Conservation (phyloP, 1,284 basidiomycete genomes). For the Psilocybe mexicana region DNA sequence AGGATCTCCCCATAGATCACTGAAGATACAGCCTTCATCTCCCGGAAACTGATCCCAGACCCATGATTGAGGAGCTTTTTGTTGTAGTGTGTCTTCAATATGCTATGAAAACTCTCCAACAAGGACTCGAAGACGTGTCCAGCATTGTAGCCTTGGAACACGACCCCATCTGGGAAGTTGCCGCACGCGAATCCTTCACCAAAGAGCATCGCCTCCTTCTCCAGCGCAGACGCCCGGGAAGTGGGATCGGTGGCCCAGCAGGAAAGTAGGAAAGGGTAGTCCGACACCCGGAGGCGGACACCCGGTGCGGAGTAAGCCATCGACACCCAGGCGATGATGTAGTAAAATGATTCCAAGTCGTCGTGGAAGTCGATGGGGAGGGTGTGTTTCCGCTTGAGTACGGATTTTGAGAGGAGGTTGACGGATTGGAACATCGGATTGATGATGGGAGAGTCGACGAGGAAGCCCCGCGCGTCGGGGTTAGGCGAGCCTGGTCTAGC, state of each 20-base stretch:
- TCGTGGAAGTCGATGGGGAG: slow-evolving; percentile 5
- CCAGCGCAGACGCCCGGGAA: neutral
- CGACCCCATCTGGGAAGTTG: neutral
- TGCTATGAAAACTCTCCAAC: neutral
- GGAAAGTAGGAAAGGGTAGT: neutral
- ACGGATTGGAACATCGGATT: slow-evolving; percentile 7
- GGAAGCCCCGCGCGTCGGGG: neutral
- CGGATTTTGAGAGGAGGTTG: neutral
- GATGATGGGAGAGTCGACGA: neutral
- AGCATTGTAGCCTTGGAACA: neutral
- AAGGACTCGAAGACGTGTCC: neutral
- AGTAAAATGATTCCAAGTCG: slow-evolving; percentile 14
- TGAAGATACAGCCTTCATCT: too few species aligned
- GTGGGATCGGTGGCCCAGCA: neutral
- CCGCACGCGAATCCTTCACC: neutral
- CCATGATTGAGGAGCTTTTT: neutral
- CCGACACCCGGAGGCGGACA: neutral
- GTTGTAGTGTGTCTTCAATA: neutral
- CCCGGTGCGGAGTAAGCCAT: slow-evolving; percentile 8
- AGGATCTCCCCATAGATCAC: too few species aligned
- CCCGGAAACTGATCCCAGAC: too few species aligned
- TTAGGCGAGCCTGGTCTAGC: neutral
- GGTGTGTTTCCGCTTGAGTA: neutral
- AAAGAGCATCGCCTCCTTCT: slow-evolving; percentile 2
- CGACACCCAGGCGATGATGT: slow-evolving; percentile 9